Conservation (phyloP, 78 protist species). For the Anaeramoeba flamelloides region DNA sequence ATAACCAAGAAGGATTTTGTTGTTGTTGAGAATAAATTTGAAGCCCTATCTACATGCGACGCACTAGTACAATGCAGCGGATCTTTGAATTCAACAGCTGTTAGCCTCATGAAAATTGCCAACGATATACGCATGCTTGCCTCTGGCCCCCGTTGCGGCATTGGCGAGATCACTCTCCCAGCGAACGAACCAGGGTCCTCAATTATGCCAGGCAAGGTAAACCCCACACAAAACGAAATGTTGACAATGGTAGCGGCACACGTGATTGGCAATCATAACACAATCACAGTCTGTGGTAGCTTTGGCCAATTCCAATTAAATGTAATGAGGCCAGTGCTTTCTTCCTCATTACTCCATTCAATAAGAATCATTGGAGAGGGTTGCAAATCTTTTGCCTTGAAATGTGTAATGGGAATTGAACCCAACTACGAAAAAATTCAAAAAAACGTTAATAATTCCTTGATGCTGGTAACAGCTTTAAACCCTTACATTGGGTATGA, state of each 20-base stretch:
- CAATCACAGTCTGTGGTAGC: constrained; percentile 69
- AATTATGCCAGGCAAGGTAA: constrained; percentile 85
- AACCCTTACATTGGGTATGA: constrained; percentile 89
- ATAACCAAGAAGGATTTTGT: constrained; percentile 60
- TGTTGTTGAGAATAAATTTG: constrained; percentile 74
- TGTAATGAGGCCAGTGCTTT: constrained; percentile 79
- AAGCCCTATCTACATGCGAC: constrained; percentile 72
- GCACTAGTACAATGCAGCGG: constrained; percentile 59
- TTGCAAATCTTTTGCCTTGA: constrained; percentile 33
- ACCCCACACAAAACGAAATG: constrained; percentile 87
- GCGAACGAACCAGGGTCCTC: constrained; percentile 88
- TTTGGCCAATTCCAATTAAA: constrained; percentile 81
- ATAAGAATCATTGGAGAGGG: constrained; percentile 56
- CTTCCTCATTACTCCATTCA: constrained; percentile 51
- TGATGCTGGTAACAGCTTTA: constrained; percentile 89
- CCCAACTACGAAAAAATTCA: constrained; percentile 50
- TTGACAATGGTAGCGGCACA: constrained; percentile 84
- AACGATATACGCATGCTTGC: constrained; percentile 74
- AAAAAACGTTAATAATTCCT: constrained; percentile 31
- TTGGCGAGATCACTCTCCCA: constrained; percentile 52
- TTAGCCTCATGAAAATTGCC: constrained; percentile 67
- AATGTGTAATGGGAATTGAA: constrained; percentile 63
- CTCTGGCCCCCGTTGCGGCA: constrained; percentile 83
- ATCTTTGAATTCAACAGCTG: constrained; percentile 58
- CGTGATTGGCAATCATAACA: constrained; percentile 75